A percentile compares a stretch with the other conserved stretches of the same genome.
These are phyloP conservation scores for Geum urbanum DNA, from an alignment of 306 rosid genomes.

Conservation along the genomic window DNA sequence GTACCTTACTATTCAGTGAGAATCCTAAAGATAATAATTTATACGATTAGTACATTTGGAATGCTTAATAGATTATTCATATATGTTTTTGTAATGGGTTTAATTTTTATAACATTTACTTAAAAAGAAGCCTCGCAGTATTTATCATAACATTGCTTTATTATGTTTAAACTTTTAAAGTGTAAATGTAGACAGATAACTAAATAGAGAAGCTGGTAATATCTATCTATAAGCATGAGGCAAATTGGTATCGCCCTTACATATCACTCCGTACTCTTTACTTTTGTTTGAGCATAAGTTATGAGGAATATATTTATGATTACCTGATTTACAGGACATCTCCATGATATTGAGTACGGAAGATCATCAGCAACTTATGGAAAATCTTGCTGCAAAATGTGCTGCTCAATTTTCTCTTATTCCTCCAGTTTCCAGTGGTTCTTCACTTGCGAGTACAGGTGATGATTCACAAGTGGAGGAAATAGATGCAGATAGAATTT, in stretches of 20 bases:
- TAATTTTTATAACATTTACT: background rate
- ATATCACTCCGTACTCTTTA: background rate
- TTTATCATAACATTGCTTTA: background rate
- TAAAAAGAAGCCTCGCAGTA: background rate
- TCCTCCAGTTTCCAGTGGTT: conserved; percentile 53
- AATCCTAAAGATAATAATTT: too few relatives aligned
- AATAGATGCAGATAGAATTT: conserved; percentile 36
- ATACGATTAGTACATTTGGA: background rate
- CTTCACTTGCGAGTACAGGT: conserved; percentile 35
- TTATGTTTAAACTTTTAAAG: background rate
- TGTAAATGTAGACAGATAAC: background rate
- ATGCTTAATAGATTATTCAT: background rate
- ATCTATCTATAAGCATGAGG: background rate
- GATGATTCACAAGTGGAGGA: conserved; percentile 39
- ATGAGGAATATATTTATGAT: background rate
- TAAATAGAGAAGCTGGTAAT: background rate
- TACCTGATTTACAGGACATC: conserved; percentile 51
- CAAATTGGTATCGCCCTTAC: background rate
- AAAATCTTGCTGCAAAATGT: conserved; percentile 65
- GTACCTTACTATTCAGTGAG: too few relatives aligned
- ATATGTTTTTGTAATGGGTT: background rate
- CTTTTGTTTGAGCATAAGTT: conserved; percentile 3
- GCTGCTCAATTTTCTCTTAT: conserved; percentile 60
- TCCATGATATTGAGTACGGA: conserved; percentile 81
- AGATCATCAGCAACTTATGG: conserved; percentile 69